Base-by-base conservation (phyloP, 192 early-diverging fungal genomes). In the Radiomyces spectabilis region DNA sequence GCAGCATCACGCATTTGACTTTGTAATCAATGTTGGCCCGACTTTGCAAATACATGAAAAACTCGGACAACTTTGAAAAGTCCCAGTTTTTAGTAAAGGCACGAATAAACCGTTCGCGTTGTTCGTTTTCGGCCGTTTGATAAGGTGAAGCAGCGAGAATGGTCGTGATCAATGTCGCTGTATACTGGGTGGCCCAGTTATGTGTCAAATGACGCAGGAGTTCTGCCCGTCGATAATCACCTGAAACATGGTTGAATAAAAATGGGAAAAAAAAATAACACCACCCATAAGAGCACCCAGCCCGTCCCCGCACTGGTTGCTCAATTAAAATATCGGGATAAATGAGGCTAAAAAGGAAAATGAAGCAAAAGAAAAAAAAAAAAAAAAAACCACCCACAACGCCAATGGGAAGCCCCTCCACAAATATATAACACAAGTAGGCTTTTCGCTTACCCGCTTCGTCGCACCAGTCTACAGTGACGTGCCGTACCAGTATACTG, bases 381-480 rank as follows among this genome's bases (percentile, higher is more conserved):
- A 56, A 7, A 37, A 31, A 16, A 25, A 13, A 41, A 29, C 13
- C 5, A 21, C n/a, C 27, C 16, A 15, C 37, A 26, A 12, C 19
- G 40, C 5, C 22, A 30, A 42, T 31, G 24, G 59, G n/a, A 56
- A n/a, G 18, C 26, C 21, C 29, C 24, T 26, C n/a, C 44, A 37
- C 59, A 69, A 61, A 68, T 59, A 5, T 61, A 57, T n/a, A 5
- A 58, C 50, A 16, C 41, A 39, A 8, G 21, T 35, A 46, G 8
- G 44, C n/a, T 24, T 38, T 33, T 43, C 18, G 25, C 44, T 62
- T 70, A 65, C 69, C 76, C 61, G 59, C 56, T 24, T 67, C 69
- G 24, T 75, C 72, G 52, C 78, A 64, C 85, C 85, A 88, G 67
- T 82, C 83, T 53, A 82, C 71, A 13, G 82, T 84, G 34, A 88